Conservation (phyloP, 371 early-diverging fungal species). For the Capillidium heterosporum region DNA sequence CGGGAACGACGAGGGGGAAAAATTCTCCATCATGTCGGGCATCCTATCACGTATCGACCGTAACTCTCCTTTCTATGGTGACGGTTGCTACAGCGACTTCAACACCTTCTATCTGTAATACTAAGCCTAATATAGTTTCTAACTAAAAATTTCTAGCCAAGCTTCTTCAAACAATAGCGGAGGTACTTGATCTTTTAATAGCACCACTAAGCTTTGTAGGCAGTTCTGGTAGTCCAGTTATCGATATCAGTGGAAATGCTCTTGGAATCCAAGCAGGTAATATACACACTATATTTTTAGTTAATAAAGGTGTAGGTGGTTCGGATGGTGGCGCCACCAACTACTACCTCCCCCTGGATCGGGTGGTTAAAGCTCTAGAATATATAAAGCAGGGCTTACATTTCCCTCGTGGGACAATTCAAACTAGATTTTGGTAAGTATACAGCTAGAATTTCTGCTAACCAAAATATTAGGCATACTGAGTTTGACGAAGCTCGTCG, state of each 20-base stretch:
- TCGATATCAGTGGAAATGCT: conserved; percentile 82
- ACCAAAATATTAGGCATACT: conserved; percentile 29
- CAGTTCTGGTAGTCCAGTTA: conserved; percentile 75
- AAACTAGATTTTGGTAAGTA: conserved; percentile 27
- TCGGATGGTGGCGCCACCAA: conserved; percentile 65
- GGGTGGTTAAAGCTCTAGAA: conserved; percentile 61
- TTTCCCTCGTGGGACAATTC: conserved; percentile 81
- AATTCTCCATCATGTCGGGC: conserved; percentile 56
- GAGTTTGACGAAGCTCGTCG: conserved; percentile 59
- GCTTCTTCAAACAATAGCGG: conserved; percentile 61
- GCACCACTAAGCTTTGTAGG: background rate
- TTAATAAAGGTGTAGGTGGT: conserved; percentile 18
- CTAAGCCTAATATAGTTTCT: background rate
- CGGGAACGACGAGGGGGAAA: conserved; percentile 73
- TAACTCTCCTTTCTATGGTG: conserved; percentile 48
- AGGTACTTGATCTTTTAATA: conserved; percentile 18
- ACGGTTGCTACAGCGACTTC: conserved; percentile 42
- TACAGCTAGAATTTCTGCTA: background rate
- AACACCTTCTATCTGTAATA: conserved; percentile 8
- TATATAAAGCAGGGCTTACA: conserved; percentile 38
- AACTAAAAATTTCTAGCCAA: conserved; percentile 15
- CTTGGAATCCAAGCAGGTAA: conserved; percentile 78
- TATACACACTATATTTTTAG: background rate
- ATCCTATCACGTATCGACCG: conserved; percentile 56
- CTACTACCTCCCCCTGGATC: conserved; percentile 76